Percentiles rank a stretch among this genome's conserved stretches.
These are phyloP conservation scores for Colletotrichum theobromicola DNA, from an alignment of 2,329 filamentous ascomycete genomes.

Conservation along the genomic window DNA sequence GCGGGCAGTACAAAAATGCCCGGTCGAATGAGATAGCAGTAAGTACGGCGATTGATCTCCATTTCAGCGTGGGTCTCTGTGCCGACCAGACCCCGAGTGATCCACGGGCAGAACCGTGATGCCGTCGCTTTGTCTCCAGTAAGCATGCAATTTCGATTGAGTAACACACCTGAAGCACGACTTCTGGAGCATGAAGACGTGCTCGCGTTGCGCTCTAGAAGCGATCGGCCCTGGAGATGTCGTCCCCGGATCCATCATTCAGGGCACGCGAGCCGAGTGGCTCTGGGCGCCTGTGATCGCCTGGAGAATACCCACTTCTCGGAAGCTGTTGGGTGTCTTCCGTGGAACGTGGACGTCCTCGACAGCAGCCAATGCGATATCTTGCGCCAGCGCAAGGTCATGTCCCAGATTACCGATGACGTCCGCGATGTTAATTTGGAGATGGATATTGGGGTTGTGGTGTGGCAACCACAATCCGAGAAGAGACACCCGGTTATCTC, in stretches of 20 bases:
- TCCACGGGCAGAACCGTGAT: neutral
- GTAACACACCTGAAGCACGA: neutral
- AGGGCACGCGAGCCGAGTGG: constrained; percentile 9
- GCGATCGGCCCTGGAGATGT: neutral
- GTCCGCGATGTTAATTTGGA: neutral
- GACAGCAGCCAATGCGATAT: neutral
- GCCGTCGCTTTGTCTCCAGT: neutral
- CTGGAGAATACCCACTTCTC: neutral
- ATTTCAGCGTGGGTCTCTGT: neutral
- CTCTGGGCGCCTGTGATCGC: neutral
- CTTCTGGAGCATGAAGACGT: neutral
- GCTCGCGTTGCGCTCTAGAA: neutral
- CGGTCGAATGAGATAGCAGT: neutral
- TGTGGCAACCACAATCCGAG: neutral
- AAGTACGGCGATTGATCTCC: neutral
- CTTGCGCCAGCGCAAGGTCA: neutral
- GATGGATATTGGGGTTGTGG: neutral
- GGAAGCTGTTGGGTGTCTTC: neutral
- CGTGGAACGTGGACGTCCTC: neutral
- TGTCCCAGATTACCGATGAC: neutral
- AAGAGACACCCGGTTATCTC: constrained; percentile 3
- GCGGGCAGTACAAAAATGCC: neutral
- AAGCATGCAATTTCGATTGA: neutral
- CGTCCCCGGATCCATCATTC: neutral
- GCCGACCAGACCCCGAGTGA: neutral